A percentile compares a stretch with the other conserved stretches of the same genome.
phyloP scores from a whole-genome alignment of 2,329 filamentous ascomycete species.

The Tolypocladium ophioglossoides region DNA sequence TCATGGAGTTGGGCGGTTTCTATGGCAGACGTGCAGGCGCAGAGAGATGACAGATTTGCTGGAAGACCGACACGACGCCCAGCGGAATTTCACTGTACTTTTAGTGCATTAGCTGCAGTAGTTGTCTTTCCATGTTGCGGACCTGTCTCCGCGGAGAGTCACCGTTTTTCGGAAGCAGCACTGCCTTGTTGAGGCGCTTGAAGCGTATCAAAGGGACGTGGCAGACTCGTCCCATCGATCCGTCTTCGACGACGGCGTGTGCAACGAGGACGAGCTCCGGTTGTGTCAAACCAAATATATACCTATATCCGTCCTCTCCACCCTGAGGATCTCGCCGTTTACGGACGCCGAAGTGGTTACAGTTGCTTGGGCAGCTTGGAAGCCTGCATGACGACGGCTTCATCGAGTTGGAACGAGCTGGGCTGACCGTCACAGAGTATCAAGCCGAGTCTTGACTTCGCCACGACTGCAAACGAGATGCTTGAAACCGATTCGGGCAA shows the following conservation, averaged over 20 bases:
- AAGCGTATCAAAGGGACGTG: neutral
- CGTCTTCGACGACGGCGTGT: neutral
- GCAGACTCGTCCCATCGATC: neutral
- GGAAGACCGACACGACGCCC: slow-evolving; percentile 1
- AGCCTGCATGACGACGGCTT: neutral
- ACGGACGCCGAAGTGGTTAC: neutral
- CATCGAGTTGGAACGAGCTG: neutral
- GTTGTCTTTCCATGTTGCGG: slow-evolving; percentile 13
- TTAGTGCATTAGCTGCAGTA: slow-evolving; percentile 16
- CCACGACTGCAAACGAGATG: neutral
- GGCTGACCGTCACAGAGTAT: neutral
- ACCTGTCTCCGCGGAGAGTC: slow-evolving; percentile 6
- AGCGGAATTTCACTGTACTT: slow-evolving; percentile 13
- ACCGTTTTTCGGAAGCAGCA: neutral
- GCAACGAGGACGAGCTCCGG: neutral
- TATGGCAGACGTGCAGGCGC: slow-evolving; percentile 5
- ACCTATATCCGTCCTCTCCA: neutral
- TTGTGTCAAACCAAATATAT: neutral
- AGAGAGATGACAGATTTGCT: neutral
- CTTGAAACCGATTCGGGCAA: neutral
- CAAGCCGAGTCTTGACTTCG: neutral
- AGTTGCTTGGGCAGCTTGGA: no score
- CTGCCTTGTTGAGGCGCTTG: neutral
- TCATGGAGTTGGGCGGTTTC: slow-evolving; percentile 14
- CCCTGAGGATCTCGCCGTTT: neutral